These are phyloP conservation scores for Pleurotus salmoneostramineus DNA, from an alignment of 768 basidiomycete genomes.

Conservation along the genomic window DNA sequence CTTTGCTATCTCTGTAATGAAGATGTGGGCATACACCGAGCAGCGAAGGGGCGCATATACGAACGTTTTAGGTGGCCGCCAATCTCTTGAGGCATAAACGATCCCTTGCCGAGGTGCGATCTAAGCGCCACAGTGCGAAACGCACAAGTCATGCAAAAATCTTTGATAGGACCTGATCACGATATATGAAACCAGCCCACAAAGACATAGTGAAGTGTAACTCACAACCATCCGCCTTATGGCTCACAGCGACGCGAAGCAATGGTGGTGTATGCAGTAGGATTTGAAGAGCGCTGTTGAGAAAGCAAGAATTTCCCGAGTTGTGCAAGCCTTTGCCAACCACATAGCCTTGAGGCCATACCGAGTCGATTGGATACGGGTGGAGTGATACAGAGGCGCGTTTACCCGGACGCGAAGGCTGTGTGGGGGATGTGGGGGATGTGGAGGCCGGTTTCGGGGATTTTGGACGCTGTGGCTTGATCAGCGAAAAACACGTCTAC, in stretches of 20 bases:
- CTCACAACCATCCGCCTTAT: slow-evolving; percentile 58
- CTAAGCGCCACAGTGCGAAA: slow-evolving; percentile 55
- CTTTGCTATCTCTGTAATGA: slow-evolving; percentile 75
- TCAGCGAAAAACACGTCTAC: not conserved
- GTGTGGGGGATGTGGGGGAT: slow-evolving; percentile 10
- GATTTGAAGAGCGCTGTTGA: slow-evolving; percentile 93
- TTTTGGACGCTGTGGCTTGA: slow-evolving; percentile 1
- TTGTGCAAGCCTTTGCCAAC: slow-evolving; percentile 73
- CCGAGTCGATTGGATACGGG: slow-evolving; percentile 42
- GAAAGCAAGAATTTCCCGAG: slow-evolving; percentile 91
- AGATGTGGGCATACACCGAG: slow-evolving; percentile 1
- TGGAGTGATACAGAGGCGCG: slow-evolving; percentile 39
- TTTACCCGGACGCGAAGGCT: slow-evolving; percentile 21
- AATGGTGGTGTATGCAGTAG: slow-evolving; percentile 91
- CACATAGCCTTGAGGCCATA: slow-evolving; percentile 52
- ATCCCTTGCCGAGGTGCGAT: slow-evolving; percentile 39
- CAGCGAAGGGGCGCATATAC: slow-evolving; percentile 17
- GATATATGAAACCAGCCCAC: slow-evolving; percentile 1
- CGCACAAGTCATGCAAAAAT: slow-evolving; percentile 80
- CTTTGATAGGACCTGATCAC: slow-evolving; percentile 34
- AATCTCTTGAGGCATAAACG: slow-evolving; percentile 65
- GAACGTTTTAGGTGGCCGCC: slow-evolving; percentile 67
- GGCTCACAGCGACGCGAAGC: slow-evolving; percentile 52
- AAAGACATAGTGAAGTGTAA: slow-evolving; percentile 14
- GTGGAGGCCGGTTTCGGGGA: slow-evolving; percentile 5